Base-by-base conservation (phyloP, 441 rosid genomes). In the Manihot esculenta region DNA sequence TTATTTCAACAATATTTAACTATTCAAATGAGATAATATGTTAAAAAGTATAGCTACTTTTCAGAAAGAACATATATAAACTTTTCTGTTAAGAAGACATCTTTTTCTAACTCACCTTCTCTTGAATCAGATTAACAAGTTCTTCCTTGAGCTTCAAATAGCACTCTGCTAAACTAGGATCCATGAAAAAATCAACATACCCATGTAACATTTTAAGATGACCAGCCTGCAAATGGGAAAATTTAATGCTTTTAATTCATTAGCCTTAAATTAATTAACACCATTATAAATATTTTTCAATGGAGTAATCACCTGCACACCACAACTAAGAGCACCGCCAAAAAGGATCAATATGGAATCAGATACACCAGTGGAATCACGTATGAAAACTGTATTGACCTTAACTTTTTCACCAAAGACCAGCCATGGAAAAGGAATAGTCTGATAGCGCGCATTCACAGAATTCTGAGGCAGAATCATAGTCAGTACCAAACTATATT, bases 381-480 rank as follows among this genome's bases (percentile, higher is more conserved):
- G 92, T 64, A 96, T 78, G 83, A 96, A 89, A 71, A 93, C 97
- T 0, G 97, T 79, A 80, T 91, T 93, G 74, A 96, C 97, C 80
- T 90, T 96, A 44, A 96, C 87, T 86, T 96, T 96, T 75, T 91
- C 99, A 62, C 97, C 98, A 87, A 96, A 96, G 74, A 96, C 96
- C 72, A 96, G 84, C 99, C 99, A 93, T 41, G 99, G 98, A 74
- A 88, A 89, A 21, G 98, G 96, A 73, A 96, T 91, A 9, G 96
- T 90, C 61, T 83, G 95, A 79, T 88, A 89, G 23, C 96, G 87
- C 10, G 97, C 88, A 85, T 96, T 96, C 67, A 93, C 99, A 79
- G 99, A 96, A 82, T 93, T 96, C 99, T 95, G 86, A 68, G 73
- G 69, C 74, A 84, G 42, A 82, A 81, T 15, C 73, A 70, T 30